Conservation (phyloP, 2,329 filamentous ascomycete genomes). For the Pestalotiopsis sp. region DNA sequence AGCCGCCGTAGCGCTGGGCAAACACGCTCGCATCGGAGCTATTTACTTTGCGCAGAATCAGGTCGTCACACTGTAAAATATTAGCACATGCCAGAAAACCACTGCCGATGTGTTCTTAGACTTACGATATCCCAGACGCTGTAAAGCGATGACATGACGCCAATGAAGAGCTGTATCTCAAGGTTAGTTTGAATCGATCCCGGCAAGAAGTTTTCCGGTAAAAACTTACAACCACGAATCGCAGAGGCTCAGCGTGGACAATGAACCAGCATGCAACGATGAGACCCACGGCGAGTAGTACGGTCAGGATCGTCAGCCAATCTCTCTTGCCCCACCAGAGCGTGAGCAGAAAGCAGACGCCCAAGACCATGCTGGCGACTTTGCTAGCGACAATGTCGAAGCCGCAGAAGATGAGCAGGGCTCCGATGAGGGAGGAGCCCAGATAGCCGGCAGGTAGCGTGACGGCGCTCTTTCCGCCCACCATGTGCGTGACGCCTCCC, state of each 20-base stretch:
- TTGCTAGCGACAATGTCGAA: conserved; percentile 84
- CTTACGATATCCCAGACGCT: conserved; percentile 79
- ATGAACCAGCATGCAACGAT: conserved; percentile 81
- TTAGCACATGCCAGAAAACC: not conserved
- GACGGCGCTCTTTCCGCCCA: conserved; percentile 69
- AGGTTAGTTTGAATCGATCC: not conserved
- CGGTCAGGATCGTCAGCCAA: conserved; percentile 75
- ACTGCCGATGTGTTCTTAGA: conserved; percentile 7
- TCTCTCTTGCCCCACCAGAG: conserved; percentile 81
- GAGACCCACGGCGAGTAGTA: conserved; percentile 71
- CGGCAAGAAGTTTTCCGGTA: conserved; percentile 13
- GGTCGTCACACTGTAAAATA: conserved; percentile 66
- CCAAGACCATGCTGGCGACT: conserved; percentile 73
- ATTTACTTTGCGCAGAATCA: conserved; percentile 81
- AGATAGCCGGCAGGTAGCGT: conserved; percentile 80
- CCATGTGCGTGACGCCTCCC: conserved; percentile 79
- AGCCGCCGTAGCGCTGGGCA: conserved; percentile 76
- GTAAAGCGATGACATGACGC: conserved; percentile 80
- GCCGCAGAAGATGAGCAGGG: conserved; percentile 76
- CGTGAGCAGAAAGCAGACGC: conserved; percentile 75
- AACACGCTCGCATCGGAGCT: conserved; percentile 80
- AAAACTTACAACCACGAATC: conserved; percentile 65
- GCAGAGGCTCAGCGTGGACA: conserved; percentile 70
- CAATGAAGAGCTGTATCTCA: conserved; percentile 66
- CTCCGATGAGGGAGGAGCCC: conserved; percentile 76